Conservation (phyloP, 1,284 basidiomycete genomes). For the Puccinia polysora region DNA sequence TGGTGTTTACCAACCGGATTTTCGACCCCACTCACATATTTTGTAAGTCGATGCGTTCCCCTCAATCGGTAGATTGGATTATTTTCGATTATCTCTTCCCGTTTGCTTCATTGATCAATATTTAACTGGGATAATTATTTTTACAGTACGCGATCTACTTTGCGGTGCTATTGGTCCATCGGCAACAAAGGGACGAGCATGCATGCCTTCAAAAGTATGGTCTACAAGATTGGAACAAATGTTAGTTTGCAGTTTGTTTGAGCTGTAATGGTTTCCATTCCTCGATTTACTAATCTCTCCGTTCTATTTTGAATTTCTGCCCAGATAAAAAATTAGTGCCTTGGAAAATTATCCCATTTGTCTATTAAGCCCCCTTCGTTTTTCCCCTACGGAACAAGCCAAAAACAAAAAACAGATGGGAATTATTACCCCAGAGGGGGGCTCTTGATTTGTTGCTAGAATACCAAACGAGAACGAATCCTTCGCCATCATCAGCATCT, state of each 20-base stretch:
- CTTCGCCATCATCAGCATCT: too few relatives aligned
- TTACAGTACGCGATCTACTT: constrained; percentile 73
- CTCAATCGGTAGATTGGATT: neutral
- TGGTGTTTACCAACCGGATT: constrained; percentile 95
- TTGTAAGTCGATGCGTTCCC: constrained; percentile 53
- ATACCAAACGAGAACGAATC: too few relatives aligned
- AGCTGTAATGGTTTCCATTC: neutral
- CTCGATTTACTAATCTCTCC: neutral
- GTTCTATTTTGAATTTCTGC: neutral
- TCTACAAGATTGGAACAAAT: constrained; percentile 32
- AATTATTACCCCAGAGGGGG: too few relatives aligned
- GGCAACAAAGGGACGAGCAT: constrained; percentile 87
- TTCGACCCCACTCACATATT: constrained; percentile 88
- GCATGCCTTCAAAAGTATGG: constrained; percentile 77
- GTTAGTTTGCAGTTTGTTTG: neutral
- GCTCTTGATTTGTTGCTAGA: too few relatives aligned
- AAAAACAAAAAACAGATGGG: too few relatives aligned
- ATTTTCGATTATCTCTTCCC: neutral
- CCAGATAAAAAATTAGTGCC: constrained; percentile 30
- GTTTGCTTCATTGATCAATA: neutral
- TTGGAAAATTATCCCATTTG: constrained; percentile 35
- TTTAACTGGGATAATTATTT: neutral
- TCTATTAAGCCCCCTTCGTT: too few relatives aligned
- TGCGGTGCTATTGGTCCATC: constrained; percentile 78
- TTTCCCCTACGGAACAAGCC: too few relatives aligned